Evolutionary conservation across 2,329 filamentous ascomycete genomes (phyloP).

Genomic region (Geosmithia putterillii): DNA sequence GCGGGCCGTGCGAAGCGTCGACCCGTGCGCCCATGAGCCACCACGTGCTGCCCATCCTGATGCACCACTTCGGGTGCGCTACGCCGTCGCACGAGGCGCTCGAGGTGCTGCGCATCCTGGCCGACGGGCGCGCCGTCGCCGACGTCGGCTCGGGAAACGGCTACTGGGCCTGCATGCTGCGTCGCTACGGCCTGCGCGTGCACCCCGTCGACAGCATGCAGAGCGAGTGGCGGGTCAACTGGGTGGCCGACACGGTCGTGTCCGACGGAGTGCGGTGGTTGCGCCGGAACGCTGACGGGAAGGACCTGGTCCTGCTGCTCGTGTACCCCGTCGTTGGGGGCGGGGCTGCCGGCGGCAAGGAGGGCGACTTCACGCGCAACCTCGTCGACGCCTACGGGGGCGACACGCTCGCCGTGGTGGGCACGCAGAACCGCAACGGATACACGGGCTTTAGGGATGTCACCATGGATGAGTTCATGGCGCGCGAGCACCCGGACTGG

Average conservation of each 20-base stretch:
- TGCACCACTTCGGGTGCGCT: constrained; percentile 69
- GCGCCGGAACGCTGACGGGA: constrained; percentile 30
- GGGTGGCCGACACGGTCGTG: constrained; percentile 55
- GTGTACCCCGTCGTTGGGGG: constrained; percentile 62
- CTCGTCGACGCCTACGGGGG: constrained; percentile 50
- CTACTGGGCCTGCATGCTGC: constrained; percentile 65
- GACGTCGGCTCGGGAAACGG: constrained; percentile 63
- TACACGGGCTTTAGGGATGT: constrained; percentile 57
- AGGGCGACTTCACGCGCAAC: constrained; percentile 50
- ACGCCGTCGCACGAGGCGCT: constrained; percentile 57
- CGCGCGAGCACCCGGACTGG: constrained; percentile 42
- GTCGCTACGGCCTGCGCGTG: constrained; percentile 41
- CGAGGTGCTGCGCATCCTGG: constrained; percentile 43
- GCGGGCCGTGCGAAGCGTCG: constrained; percentile 42
- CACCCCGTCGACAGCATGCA: constrained; percentile 55
- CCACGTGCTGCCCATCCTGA: constrained; percentile 59
- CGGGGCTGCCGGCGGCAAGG: constrained; percentile 49
- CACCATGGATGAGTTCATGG: constrained; percentile 57
- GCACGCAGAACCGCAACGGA: constrained; percentile 63
- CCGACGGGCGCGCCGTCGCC: constrained; percentile 39
- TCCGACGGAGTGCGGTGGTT: constrained; percentile 50
- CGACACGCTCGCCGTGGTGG: constrained; percentile 56
- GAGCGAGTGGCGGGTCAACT: constrained; percentile 55
- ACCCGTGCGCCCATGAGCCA: constrained; percentile 44
- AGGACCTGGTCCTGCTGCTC: constrained; percentile 49